Evolutionary conservation across 1,139 yeast genomes (phyloP).

Genomic region (Saccharomyces hybrid): DNA sequence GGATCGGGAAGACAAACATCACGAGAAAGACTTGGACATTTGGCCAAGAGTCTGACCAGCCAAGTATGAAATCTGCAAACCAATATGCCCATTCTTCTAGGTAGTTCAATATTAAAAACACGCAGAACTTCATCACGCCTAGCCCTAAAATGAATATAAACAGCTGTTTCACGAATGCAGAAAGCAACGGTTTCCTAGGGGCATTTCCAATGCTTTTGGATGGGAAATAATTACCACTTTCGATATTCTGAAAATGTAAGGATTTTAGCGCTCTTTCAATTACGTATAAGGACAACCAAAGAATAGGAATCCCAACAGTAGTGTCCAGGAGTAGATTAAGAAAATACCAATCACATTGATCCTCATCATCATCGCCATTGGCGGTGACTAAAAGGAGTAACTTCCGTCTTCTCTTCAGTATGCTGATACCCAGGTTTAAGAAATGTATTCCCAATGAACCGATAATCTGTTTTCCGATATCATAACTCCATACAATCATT

Average conservation of each 20-base stretch:
- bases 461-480: conserved; percentile 79
- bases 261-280: conserved; percentile 44
- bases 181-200: conserved; percentile 24
- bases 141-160: conserved; percentile 55
- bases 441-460: conserved; percentile 84
- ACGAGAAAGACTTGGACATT: conserved; percentile 79
- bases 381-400: conserved; percentile 1
- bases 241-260: conserved; percentile 49
- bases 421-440: conserved; percentile 66
- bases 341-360: conserved; percentile 90
- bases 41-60: conserved; percentile 78
- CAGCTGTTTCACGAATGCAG: conserved; percentile 69
- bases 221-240: conserved; percentile 65
- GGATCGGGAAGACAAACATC: conserved; percentile 69
- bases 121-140: conserved; percentile 46
- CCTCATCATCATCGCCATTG: conserved; percentile 33
- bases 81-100: conserved; percentile 36
- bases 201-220: not conserved
- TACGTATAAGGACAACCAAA: conserved; percentile 47
- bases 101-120: conserved; percentile 53
- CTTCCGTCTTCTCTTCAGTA: conserved; percentile 37
- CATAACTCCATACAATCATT: conserved; percentile 83
- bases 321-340: conserved; percentile 83
- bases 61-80: conserved; percentile 53
- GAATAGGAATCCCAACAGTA: conserved; percentile 85